Evolutionary conservation across 257 asterid genomes (phyloP), one percentile per base, ranked within the genome.

Genomic region (Henckelia pumila): DNA sequence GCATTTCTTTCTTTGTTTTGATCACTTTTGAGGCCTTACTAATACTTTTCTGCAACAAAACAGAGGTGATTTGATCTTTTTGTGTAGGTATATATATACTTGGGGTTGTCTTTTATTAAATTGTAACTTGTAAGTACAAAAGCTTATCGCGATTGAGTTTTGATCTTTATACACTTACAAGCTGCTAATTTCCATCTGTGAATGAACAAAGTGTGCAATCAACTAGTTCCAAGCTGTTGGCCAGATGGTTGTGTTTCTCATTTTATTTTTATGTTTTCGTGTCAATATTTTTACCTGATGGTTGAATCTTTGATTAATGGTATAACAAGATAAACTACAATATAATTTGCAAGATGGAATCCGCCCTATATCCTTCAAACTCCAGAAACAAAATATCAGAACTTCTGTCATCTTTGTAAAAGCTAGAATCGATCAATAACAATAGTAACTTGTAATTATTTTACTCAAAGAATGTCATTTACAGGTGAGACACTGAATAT

Each of bases 401-500:
- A 74, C 20, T 56, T 64, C 24, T 14, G 21, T 16, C 26, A 44
- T 47, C 55, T 17, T 47, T 2, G 21, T 6, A 14, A 63, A 25
- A 40, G 25, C 49, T 25, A 20, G 65, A 64, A 29, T 67, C n/a
- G 47, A 26, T 11, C 20, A 49, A 67, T 61, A 61, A 29, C 19
- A 40, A 60, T 52, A 24, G n/a, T n/a, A 2, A 21, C 14, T 0
- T 32, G 21, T n/a, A 19, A 11, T n/a, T 14, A 19, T 44, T 63
- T 22, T 49, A 57, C 50, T 75, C 56, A 79, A 58, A 77, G 49
- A 72, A 67, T 64, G 44, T 70, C 77, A 67, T 78, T 70, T 67
- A 70, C 80, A 63, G 82, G 80, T 49, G 85, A 77, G 23, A 83
- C 56, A 66, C 82, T 82, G 61, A 80, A 85, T 0, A 80, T 75